phyloP scores from a whole-genome alignment of 2,329 filamentous ascomycete genomes.

The Raffaelea ambrosiae region DNA sequence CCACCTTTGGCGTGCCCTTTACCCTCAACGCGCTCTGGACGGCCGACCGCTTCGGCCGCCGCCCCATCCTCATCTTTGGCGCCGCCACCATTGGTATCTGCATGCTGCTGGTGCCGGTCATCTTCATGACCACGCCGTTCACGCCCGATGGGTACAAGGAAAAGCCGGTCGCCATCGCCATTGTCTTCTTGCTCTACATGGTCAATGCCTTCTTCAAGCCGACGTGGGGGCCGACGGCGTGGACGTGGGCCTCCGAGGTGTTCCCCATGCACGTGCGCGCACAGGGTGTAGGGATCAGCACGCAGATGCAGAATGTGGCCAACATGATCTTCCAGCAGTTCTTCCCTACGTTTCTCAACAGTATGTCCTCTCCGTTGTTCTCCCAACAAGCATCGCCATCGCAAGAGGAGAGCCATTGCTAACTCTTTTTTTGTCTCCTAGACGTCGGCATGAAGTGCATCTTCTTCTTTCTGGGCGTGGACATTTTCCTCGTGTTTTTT shows the following conservation, averaged over 20 bases:
- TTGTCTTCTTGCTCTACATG: slow-evolving; percentile 56
- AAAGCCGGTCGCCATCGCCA: slow-evolving; percentile 50
- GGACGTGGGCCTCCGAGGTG: slow-evolving; percentile 60
- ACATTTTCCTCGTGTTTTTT: slow-evolving; percentile 33
- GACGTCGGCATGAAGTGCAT: slow-evolving; percentile 28
- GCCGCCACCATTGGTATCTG: slow-evolving; percentile 60
- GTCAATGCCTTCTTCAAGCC: slow-evolving; percentile 59
- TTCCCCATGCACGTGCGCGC: slow-evolving; percentile 64
- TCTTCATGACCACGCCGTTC: slow-evolving; percentile 36
- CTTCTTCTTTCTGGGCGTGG: slow-evolving; percentile 32
- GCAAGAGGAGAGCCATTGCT: no score
- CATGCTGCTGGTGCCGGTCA: slow-evolving; percentile 55
- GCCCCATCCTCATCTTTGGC: slow-evolving; percentile 61
- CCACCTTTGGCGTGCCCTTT: slow-evolving; percentile 64
- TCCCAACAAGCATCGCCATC: no score
- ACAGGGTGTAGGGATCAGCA: slow-evolving; percentile 59
- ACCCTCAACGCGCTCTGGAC: slow-evolving; percentile 67
- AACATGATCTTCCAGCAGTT: slow-evolving; percentile 60
- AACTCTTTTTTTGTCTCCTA: no score
- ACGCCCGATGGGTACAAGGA: slow-evolving; percentile 40
- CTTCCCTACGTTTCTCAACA: slow-evolving; percentile 56
- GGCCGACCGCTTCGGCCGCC: slow-evolving; percentile 62
- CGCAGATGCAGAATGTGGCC: slow-evolving; percentile 50
- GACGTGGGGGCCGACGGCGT: slow-evolving; percentile 57
- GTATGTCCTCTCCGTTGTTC: slow-evolving; percentile 17